These are phyloP conservation scores for Agaricales sp. DNA, from an alignment of 1,284 basidiomycete genomes.

Conservation along the genomic window DNA sequence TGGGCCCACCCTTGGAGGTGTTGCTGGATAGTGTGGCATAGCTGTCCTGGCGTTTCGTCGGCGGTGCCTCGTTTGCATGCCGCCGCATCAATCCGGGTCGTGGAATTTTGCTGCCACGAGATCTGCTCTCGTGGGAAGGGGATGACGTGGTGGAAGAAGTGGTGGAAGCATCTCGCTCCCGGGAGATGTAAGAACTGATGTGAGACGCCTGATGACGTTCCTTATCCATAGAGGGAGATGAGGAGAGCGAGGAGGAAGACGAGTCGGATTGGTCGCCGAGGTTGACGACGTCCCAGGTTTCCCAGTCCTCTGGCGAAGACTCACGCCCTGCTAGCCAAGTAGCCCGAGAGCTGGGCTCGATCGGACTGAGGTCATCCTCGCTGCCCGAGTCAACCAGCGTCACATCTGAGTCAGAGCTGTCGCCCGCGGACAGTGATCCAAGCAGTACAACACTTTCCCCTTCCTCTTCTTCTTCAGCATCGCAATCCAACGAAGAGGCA, in stretches of 20 bases:
- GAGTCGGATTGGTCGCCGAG: not conserved
- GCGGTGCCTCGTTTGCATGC: not conserved
- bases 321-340: slow-evolving; percentile 3
- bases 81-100: not conserved
- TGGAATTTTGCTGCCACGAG: not conserved
- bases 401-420: slow-evolving; percentile 33
- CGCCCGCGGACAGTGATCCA: slow-evolving; percentile 21
- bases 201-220: not conserved
- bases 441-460: slow-evolving; percentile 22
- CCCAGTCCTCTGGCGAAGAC: slow-evolving; percentile 2
- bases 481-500: not conserved
- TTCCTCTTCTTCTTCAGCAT: slow-evolving; percentile 16
- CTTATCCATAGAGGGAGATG: not conserved
- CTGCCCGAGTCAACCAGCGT: slow-evolving; percentile 35
- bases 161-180: not conserved
- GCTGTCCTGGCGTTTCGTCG: not conserved
- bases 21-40: not conserved
- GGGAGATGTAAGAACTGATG: not conserved
- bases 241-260: not conserved
- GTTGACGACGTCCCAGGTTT: not conserved
- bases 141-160: not conserved
- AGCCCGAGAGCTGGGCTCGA: slow-evolving; percentile 10
- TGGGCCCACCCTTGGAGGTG: not conserved
- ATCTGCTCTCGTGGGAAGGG: not conserved
- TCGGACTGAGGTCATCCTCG: slow-evolving; percentile 17